Evolutionary conservation across 2,329 filamentous ascomycete species (phyloP).

Genomic region (Botrytis hyacinthi): DNA sequence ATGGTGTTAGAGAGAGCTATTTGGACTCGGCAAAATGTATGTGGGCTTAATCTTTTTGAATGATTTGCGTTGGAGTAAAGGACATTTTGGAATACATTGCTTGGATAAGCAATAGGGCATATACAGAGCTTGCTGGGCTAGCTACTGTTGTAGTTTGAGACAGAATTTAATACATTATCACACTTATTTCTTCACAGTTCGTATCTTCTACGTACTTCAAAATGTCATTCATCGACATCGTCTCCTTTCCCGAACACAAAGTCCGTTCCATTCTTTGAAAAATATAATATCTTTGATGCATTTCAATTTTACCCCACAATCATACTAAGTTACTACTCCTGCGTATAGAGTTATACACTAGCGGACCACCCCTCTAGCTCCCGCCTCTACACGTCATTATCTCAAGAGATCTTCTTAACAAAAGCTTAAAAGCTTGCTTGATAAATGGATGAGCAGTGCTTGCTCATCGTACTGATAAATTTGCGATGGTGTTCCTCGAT

Average conservation of each 20-base stretch:
- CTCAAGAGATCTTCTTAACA: neutral
- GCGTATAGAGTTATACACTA: neutral
- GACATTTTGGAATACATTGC: constrained; percentile 4
- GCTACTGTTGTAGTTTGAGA: neutral
- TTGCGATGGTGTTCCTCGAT: neutral
- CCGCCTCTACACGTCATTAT: neutral
- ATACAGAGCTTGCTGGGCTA: constrained; percentile 9
- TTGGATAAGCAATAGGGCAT: neutral
- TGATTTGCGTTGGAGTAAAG: neutral
- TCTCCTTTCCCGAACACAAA: neutral
- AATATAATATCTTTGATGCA: neutral
- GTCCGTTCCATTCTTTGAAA: neutral
- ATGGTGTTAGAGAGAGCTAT: constrained; percentile 20
- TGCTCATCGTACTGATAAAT: neutral
- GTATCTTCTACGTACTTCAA: neutral
- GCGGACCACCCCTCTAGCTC: neutral
- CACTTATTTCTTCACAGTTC: neutral
- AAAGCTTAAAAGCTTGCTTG: neutral
- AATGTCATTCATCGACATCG: neutral
- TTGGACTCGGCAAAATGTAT: constrained; percentile 20
- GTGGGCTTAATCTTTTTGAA: constrained; percentile 17
- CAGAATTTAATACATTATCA: neutral
- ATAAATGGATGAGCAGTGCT: neutral
- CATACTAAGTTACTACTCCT: neutral
- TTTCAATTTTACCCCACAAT: neutral